Base-by-base conservation (phyloP, 768 basidiomycete genomes). In the Psilocybe azurescens region DNA sequence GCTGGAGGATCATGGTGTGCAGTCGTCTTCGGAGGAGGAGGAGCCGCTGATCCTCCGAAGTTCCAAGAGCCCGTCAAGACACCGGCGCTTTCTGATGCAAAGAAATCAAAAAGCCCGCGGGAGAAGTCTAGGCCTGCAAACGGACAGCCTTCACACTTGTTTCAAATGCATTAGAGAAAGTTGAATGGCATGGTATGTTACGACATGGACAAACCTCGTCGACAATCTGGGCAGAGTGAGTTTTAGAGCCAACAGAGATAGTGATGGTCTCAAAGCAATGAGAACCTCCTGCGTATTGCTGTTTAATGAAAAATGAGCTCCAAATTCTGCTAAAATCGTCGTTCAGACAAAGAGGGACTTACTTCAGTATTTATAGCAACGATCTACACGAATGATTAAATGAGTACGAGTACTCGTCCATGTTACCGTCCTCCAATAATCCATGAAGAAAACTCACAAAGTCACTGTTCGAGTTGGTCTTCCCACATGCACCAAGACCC, bases 41-140 rank as follows among this genome's bases (percentile, higher is more conserved):
- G 1, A 67, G 66, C 56, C 10, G 64, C 60, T 5, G 59, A 69
- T n/a, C 58, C 71, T 16, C 74, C 73, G 74, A 75, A 85, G 68
- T 74, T 81, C 89, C 89, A 90, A 3, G 72, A 65, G 48, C 85
- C 86, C 59, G 80, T 79, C 56, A 90, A 63, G 2, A 86, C 81
- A 30, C 89, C 89, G 0, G 59, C 72, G 32, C 68, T 67, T 59
- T 75, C 70, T 16, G 69, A n/a, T 4, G 83, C 81, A 68, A 91
- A 88, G 74, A 77, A 78, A 38, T 77, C 63, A 70, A 92, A 90
- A 48, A 90, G 78, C 47, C 88, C 85, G 7, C 70, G 62, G 52
- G 85, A 84, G 58, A 91, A 76, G 72, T 93, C 90, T 30, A 92
- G 81, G 28, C 81, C 89, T 30, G 78, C 85, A 58, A 73, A 82